Evolutionary conservation across 176 grass and related monocot species (phyloP), one percentile per base, ranked within the genome.

Genomic region (Ananas comosus): DNA sequence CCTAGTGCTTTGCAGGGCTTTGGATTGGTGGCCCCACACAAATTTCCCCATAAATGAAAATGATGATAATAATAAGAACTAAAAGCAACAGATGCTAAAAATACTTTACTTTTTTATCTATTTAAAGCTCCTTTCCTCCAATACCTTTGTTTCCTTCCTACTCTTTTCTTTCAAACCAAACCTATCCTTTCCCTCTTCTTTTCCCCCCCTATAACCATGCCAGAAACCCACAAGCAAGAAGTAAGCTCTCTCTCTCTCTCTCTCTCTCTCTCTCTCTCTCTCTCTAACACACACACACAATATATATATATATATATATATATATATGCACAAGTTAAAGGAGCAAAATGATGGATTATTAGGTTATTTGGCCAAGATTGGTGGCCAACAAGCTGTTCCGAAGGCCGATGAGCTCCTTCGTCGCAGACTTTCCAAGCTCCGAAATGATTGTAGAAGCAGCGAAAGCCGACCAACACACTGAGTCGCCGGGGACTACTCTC

Each of bases 331-430:
- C 13, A 48, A 67, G 56, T 42, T 42, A 7, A 61, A 61, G 10
- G 56, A 61, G 0, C 53, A 13, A 17, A 57, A 9, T 57, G 53
- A 57, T 57, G 9, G 53, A 57, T 61, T 19, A 29, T 27, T n/a
- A 72, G 70, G 53, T 72, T 16, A 12, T 68, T 27, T 76, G 74
- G 74, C 64, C 74, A 12, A 58, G 51, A 67, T 49, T 68, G 51
- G 74, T 76, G 51, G n/a, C 64, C 17, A 68, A 76, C 64, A 76
- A 76, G 74, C 64, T 76, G 12, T n/a, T 76, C 49, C 13, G 51
- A 13, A 22, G 74, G 51, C 51, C 51, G 24, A 2, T n/a, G 28
- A 16, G 67, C 22, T 68, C 51, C 25, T 76, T 56, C 14, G 50
- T 68, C 9, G 49, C 74, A 16, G 74, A 57, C 17, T 48, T 57